Evolutionary conservation across 345 rosid species (phyloP).

Genomic region (Salix viminalis): DNA sequence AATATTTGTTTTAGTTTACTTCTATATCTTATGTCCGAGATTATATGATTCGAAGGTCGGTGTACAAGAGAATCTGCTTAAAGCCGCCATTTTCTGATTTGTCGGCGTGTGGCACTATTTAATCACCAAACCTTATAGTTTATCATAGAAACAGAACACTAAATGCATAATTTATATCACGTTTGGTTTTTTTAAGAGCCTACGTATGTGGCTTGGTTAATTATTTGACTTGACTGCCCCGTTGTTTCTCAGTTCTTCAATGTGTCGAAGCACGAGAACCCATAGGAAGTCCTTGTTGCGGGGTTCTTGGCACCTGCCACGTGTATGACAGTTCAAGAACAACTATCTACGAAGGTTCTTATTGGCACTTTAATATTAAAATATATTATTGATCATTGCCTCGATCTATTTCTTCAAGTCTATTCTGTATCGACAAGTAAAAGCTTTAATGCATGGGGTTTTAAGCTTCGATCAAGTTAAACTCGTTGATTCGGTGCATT

Average conservation of each 20-base stretch:
- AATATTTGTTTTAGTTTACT: not conserved
- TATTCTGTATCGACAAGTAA: no score
- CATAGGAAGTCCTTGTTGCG: constrained; percentile 9
- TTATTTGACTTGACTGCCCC: constrained; percentile 28
- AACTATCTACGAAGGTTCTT: constrained; percentile 6
- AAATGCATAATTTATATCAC: not conserved
- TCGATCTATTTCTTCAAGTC: no score
- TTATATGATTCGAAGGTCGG: constrained; percentile 33
- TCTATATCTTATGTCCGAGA: constrained; percentile 13
- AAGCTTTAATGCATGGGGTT: not conserved
- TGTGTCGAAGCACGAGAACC: constrained; percentile 24
- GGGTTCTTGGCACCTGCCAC: constrained; percentile 30
- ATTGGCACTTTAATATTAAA: not conserved
- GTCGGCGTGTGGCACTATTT: constrained; percentile 37
- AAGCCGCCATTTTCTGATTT: constrained; percentile 45
- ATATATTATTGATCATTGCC: not conserved
- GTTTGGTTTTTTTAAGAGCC: not conserved
- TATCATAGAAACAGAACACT: not conserved
- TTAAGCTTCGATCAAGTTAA: not conserved
- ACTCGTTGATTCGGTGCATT: not conserved
- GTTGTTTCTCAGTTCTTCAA: not conserved
- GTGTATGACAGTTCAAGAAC: constrained; percentile 39
- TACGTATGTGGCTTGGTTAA: constrained; percentile 1
- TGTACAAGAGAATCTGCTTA: constrained; percentile 25
- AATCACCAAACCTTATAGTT: not conserved